These are phyloP conservation scores for Saitozyma sp. DNA, from an alignment of 768 basidiomycete genomes.

Conservation along the genomic window DNA sequence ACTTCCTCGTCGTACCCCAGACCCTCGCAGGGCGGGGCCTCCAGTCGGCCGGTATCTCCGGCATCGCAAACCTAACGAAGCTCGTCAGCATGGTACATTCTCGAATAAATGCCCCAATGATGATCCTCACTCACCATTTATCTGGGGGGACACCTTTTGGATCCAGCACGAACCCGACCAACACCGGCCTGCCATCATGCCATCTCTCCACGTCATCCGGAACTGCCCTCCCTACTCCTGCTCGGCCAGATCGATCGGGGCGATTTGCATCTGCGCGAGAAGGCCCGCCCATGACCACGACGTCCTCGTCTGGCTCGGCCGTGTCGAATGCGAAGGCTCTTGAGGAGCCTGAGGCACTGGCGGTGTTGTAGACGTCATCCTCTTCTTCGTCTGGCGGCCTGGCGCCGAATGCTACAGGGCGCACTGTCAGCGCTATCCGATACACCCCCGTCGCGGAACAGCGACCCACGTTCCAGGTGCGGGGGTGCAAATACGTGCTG, in stretches of 20 bases:
- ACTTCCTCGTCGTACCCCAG: conserved; percentile 59
- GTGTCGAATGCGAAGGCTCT: conserved; percentile 53
- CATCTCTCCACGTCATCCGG: conserved; percentile 55
- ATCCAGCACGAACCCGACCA: conserved; percentile 74
- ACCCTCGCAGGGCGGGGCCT: conserved; percentile 76
- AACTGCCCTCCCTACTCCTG: neutral
- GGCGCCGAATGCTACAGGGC: no score
- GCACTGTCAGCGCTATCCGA: no score
- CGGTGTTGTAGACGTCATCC: conserved; percentile 60
- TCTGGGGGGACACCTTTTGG: conserved; percentile 46
- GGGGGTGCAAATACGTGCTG: neutral
- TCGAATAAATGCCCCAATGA: neutral
- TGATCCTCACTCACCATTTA: conserved; percentile 41
- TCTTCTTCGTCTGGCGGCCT: conserved; percentile 74
- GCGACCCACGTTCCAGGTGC: no score
- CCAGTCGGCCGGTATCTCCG: conserved; percentile 82
- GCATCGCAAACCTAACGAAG: conserved; percentile 70
- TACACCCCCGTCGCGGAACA: no score
- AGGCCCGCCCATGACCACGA: conserved; percentile 38
- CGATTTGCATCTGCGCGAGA: conserved; percentile 10
- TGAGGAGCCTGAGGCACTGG: conserved; percentile 7
- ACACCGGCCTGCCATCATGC: conserved; percentile 70
- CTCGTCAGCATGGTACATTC: conserved; percentile 5
- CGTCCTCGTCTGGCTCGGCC: conserved; percentile 65
- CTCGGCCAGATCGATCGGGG: neutral